Conservation (phyloP, 2,329 filamentous ascomycete species). For the Hypoxylon sp. region DNA sequence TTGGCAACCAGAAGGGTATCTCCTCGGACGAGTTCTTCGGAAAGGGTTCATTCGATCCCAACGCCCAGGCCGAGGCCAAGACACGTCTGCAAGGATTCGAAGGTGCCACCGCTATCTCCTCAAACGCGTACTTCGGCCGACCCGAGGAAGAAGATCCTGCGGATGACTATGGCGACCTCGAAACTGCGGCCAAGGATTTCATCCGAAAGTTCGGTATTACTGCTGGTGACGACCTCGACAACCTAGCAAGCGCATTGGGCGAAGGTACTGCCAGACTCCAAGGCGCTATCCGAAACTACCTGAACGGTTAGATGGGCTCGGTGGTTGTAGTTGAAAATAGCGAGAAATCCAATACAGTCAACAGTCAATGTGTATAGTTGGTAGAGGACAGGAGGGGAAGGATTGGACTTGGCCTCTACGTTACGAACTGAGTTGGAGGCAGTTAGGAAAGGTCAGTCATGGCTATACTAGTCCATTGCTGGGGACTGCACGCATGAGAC, state of each 20-base stretch:
- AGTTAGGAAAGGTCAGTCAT: background rate
- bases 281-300: slow-evolving; percentile 77
- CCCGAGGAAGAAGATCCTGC: slow-evolving; percentile 81
- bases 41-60: slow-evolving; percentile 86
- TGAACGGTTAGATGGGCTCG: slow-evolving; percentile 65
- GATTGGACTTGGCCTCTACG: slow-evolving; percentile 1
- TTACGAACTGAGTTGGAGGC: slow-evolving; percentile 12
- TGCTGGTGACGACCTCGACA: slow-evolving; percentile 95
- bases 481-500: slow-evolving; percentile 24
- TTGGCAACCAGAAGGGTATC: slow-evolving; percentile 93
- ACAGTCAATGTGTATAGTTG: background rate
- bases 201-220: slow-evolving; percentile 95
- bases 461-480: slow-evolving; percentile 8
- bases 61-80: slow-evolving; percentile 87
- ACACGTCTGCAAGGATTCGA: slow-evolving; percentile 91
- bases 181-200: slow-evolving; percentile 95
- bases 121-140: slow-evolving; percentile 96
- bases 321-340: background rate
- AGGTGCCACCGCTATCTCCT: slow-evolving; percentile 91
- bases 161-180: slow-evolving; percentile 91
- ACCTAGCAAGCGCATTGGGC: slow-evolving; percentile 84
- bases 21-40: slow-evolving; percentile 99
- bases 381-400: background rate
- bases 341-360: background rate
- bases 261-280: slow-evolving; percentile 89